Percentiles rank a stretch among this genome's conserved stretches.
These are phyloP conservation scores for Durotheca rogersii DNA, from an alignment of 495 filamentous ascomycete species.

Conservation along the genomic window DNA sequence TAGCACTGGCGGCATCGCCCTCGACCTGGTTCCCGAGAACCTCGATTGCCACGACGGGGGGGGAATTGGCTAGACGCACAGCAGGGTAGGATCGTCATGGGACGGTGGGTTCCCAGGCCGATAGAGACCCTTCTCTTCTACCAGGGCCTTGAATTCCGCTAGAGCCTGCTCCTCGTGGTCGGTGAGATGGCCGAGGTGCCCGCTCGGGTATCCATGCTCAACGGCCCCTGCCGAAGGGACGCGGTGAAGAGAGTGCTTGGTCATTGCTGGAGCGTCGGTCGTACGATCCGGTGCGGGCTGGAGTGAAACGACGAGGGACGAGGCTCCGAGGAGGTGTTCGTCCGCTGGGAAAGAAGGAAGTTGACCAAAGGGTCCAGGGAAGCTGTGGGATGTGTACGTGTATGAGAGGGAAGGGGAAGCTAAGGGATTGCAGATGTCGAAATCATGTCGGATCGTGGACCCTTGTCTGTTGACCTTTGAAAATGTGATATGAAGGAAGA, in stretches of 20 bases:
- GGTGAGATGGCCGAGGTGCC: slow-evolving; percentile 73
- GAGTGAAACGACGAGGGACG: background rate
- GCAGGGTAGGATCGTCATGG: slow-evolving; percentile 78
- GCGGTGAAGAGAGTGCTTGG: slow-evolving; percentile 28
- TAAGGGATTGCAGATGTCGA: background rate
- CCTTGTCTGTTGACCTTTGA: background rate
- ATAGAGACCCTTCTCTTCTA: slow-evolving; percentile 66
- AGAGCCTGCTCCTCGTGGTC: slow-evolving; percentile 65
- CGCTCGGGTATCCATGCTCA: slow-evolving; percentile 58
- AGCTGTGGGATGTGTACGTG: too few species aligned
- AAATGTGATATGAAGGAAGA: too few species aligned
- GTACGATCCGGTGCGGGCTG: background rate
- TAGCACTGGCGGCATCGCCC: slow-evolving; percentile 1
- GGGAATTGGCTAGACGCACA: slow-evolving; percentile 52
- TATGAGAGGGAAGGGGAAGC: background rate
- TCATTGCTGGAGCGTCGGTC: slow-evolving; percentile 17
- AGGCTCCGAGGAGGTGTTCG: too few species aligned
- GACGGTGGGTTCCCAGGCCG: slow-evolving; percentile 56
- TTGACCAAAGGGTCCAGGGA: too few species aligned
- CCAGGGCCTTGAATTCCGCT: slow-evolving; percentile 64
- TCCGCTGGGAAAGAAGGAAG: too few species aligned
- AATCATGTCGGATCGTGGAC: background rate
- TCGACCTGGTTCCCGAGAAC: background rate
- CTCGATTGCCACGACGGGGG: background rate
- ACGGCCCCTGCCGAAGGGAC: slow-evolving; percentile 35